Base-by-base conservation (phyloP, 2,329 filamentous ascomycete genomes). In the Nothophaeocryptopus gaeumannii region DNA sequence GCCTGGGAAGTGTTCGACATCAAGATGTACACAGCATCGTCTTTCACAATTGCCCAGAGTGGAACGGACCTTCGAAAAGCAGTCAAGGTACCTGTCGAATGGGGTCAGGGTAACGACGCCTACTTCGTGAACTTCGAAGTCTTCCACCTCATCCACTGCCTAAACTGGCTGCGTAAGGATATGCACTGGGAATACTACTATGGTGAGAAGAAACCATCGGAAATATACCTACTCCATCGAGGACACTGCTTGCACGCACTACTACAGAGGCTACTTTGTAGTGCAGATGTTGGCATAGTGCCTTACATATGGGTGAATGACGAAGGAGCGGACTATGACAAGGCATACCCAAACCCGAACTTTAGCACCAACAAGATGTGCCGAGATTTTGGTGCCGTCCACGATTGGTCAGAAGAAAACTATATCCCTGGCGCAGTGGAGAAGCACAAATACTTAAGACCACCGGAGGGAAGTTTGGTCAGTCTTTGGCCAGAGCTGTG, bases 151-250 rank as follows among this genome's bases (percentile, higher is more conserved):
- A 39, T 46, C 29, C 44, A 46, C 20, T 46, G 44, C 29, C 35
- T 46, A 11, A 46, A 46, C 35, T 37, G 32, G 35, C 30, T 46
- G 12, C 44, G 44, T n/a, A 46, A 46, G 32, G 44, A 38, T 13
- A 9, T 39, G 35, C 31, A 32, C 13, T 39, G 26, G 34, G 34
- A 39, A 10, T 39, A 46, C 26, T 46, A 46, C 29, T 44, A 32
- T 5, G 29, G 14, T 9, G 41, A 34, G 5, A 8, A 44, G 14
- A 26, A 12, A 5, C 39, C 39, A 16, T 14, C 39, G 14, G 16
- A 33, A 12, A 30, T 20, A 8, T 34, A 33, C 15, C n/a, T 20
- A 16, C 13, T 16, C 9, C 41, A 44, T 35, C 29, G 32, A 16
- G 32, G n/a, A 8, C 41, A 44, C 12, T 44, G 41, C 14, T 34